Conservation (phyloP, 2,329 filamentous ascomycete genomes). For the Aurifilum marmelostoma region DNA sequence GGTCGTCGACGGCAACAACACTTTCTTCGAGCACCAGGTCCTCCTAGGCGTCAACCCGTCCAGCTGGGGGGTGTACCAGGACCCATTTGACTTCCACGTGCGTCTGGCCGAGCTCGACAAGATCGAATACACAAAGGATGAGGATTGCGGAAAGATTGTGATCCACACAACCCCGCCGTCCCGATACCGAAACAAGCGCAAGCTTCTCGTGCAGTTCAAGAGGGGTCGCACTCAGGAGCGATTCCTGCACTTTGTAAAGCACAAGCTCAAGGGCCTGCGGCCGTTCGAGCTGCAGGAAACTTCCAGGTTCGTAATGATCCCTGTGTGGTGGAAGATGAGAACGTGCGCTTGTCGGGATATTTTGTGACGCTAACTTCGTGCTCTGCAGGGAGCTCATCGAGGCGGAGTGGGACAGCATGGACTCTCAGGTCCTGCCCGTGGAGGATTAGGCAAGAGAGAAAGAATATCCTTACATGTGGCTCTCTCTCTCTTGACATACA, state of each 20-base stretch:
- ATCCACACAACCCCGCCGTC: slow-evolving; percentile 42
- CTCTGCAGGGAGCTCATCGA: slow-evolving; percentile 41
- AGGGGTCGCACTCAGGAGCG: slow-evolving; percentile 55
- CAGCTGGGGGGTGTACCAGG: slow-evolving; percentile 55
- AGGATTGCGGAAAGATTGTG: slow-evolving; percentile 46
- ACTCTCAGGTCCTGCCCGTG: slow-evolving; percentile 39
- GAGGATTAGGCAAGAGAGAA: neutral
- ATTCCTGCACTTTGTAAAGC: slow-evolving; percentile 52
- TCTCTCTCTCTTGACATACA: neutral
- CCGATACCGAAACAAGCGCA: slow-evolving; percentile 43
- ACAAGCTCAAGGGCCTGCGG: slow-evolving; percentile 42
- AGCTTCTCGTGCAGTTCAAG: slow-evolving; percentile 57
- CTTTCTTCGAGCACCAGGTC: slow-evolving; percentile 57
- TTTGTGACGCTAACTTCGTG: slow-evolving; percentile 14
- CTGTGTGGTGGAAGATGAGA: neutral
- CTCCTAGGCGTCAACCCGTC: slow-evolving; percentile 45
- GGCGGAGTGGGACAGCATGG: slow-evolving; percentile 41
- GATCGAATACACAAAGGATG: slow-evolving; percentile 45
- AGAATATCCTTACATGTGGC: neutral
- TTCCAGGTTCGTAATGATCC: slow-evolving; percentile 43
- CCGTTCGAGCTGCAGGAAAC: slow-evolving; percentile 41
- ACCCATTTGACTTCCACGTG: slow-evolving; percentile 56
- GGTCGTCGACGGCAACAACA: slow-evolving; percentile 40
- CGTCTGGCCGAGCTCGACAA: slow-evolving; percentile 50
- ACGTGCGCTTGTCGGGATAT: neutral